Conservation (phyloP, 495 filamentous ascomycete species). For the Xeromyces bisporus region DNA sequence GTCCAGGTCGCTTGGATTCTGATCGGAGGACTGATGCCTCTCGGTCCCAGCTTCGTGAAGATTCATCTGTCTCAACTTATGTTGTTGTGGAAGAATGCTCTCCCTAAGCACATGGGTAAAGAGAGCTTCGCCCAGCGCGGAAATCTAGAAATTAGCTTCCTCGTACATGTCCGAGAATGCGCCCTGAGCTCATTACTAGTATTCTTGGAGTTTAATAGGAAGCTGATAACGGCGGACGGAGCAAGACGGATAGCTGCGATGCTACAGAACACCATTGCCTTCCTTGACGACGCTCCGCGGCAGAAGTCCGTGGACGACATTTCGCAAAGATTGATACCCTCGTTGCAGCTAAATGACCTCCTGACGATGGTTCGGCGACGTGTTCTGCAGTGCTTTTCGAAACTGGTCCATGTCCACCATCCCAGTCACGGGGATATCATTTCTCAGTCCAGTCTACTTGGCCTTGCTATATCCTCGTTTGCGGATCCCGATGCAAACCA, state of each 20-base stretch:
- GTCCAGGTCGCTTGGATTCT: constrained; percentile 97
- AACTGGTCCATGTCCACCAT: constrained; percentile 73
- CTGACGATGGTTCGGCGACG: constrained; percentile 85
- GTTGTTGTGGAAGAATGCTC: constrained; percentile 92
- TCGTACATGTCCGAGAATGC: constrained; percentile 91
- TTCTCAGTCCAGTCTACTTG: constrained; percentile 81
- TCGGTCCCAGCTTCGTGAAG: constrained; percentile 97
- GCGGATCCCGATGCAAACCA: constrained; percentile 81
- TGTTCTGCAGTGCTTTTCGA: constrained; percentile 87
- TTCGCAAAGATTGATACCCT: constrained; percentile 64
- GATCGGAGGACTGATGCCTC: constrained; percentile 88
- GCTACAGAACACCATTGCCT: constrained; percentile 89
- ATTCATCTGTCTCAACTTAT: constrained; percentile 92
- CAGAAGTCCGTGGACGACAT: constrained; percentile 85
- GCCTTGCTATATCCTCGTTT: constrained; percentile 81
- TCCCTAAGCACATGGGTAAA: constrained; percentile 83
- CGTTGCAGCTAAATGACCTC: constrained; percentile 79
- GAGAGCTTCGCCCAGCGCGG: constrained; percentile 72
- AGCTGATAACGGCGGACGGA: constrained; percentile 80
- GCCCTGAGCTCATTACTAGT: constrained; percentile 78
- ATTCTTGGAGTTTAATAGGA: constrained; percentile 88
- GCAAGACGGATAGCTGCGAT: constrained; percentile 83
- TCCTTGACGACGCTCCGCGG: constrained; percentile 62
- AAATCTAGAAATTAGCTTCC: constrained; percentile 73
- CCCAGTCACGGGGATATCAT: constrained; percentile 66